Evolutionary conservation across 2,329 filamentous ascomycete species (phyloP), one percentile per base, ranked within the genome.

Genomic region (Cordyceps sp.): DNA sequence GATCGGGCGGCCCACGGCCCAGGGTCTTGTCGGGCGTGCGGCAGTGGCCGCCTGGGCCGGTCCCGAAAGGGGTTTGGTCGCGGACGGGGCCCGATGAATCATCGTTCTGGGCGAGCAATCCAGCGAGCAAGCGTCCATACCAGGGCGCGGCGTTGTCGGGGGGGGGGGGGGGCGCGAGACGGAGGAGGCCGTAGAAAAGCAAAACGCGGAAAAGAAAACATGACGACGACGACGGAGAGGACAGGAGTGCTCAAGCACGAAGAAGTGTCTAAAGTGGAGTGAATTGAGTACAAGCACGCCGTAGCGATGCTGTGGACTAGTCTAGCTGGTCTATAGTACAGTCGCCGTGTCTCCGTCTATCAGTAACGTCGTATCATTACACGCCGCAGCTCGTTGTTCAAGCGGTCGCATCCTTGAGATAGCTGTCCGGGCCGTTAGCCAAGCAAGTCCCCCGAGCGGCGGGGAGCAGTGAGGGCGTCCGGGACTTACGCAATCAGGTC

Each of bases 401-500:
- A 62, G 66, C 64, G 51, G 76, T 82, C 49, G 72, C 58, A 42
- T 80, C 66, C 59, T 71, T 67, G 55, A 84, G 69, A 73, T 62
- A 81, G 53, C 70, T 74, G 44, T 40, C 16, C 22, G 4, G 30
- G 25, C 22, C 18, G 44, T 57, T 46, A 54, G 48, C 32, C 28
- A 24, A 13, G n/a, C 6, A 13, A 16, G 6, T 4, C 7, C 25
- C 15, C 15, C 8, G 17, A 10, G n/a, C 4, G 15, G 15, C 2
- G 5, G 7, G 9, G 23, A 13, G 12, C 6, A 24, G 3, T n/a
- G 26, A 5, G 29, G 23, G 12, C n/a, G n/a, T n/a, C n/a, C n/a
- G n/a, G n/a, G 18, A 73, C 79, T 52, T 80, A 88, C 79, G 84
- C 85, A 75, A 98, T 93, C 53, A 98, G 72, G 64, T 98, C 88